Evolutionary conservation across 768 basidiomycete species (phyloP).

Genomic region (Tricholoma bakamatsutake): DNA sequence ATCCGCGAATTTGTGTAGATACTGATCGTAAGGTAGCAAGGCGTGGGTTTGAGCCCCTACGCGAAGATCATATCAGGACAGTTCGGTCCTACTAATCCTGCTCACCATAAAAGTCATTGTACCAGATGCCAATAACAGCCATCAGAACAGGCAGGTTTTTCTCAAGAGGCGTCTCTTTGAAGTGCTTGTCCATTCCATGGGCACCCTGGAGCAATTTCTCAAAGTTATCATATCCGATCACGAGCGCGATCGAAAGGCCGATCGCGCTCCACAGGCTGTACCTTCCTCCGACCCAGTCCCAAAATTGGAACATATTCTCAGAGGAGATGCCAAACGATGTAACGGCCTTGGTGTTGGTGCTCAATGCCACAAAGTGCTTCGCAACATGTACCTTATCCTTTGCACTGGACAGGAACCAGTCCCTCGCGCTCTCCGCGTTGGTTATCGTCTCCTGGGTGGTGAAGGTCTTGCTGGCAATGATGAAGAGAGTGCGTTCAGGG

Average conservation of each 20-base stretch:
- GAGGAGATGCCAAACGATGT: slow-evolving; percentile 87
- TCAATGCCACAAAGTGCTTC: slow-evolving; percentile 98
- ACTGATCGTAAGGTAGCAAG: slow-evolving; percentile 96
- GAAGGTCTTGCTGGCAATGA: slow-evolving; percentile 98
- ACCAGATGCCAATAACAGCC: slow-evolving; percentile 92
- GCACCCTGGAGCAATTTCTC: slow-evolving; percentile 85
- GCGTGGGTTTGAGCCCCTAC: slow-evolving; percentile 89
- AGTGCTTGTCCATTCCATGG: slow-evolving; percentile 97
- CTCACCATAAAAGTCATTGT: slow-evolving; percentile 93
- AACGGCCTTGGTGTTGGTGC: slow-evolving; percentile 93
- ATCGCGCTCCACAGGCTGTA: slow-evolving; percentile 99
- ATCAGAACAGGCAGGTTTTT: slow-evolving; percentile 88
- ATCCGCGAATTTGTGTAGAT: slow-evolving; percentile 98
- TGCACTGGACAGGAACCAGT: slow-evolving; percentile 87
- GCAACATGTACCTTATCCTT: slow-evolving; percentile 89
- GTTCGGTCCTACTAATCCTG: background rate
- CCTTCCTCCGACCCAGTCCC: slow-evolving; percentile 99
- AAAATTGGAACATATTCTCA: slow-evolving; percentile 99
- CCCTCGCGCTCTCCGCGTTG: slow-evolving; percentile 89
- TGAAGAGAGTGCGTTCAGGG: slow-evolving; percentile 92
- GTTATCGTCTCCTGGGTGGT: slow-evolving; percentile 99
- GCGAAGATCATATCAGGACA: slow-evolving; percentile 5
- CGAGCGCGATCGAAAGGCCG: slow-evolving; percentile 89
- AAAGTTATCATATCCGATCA: slow-evolving; percentile 93
- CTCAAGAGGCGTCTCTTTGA: slow-evolving; percentile 83